Evolutionary conservation across 768 basidiomycete genomes (phyloP).

Genomic region (Ramaria sp.): DNA sequence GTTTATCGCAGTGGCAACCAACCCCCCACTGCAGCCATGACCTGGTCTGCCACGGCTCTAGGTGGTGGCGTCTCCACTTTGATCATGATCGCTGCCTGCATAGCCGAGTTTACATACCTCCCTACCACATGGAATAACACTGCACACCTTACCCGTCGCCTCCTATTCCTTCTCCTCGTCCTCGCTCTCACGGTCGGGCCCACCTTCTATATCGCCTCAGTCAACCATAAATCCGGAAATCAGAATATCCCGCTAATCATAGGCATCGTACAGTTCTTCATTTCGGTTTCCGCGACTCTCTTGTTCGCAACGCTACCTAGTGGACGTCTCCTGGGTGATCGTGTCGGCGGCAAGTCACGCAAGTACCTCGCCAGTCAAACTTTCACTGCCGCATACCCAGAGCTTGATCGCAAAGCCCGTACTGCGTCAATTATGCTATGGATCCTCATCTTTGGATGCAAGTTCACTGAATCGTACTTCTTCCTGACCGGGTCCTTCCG

Average conservation of each 20-base stretch:
- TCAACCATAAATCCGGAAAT: constrained; percentile 45
- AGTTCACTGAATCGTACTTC: constrained; percentile 95
- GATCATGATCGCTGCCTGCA: constrained; percentile 90
- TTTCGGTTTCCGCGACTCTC: constrained; percentile 75
- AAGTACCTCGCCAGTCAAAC: constrained; percentile 99
- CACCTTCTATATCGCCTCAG: constrained; percentile 84
- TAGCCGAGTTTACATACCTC: constrained; percentile 94
- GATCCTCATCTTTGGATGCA: constrained; percentile 92
- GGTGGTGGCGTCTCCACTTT: constrained; percentile 88
- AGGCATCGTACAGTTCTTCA: constrained; percentile 87
- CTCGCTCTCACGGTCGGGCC: constrained; percentile 90
- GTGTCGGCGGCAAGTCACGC: constrained; percentile 92
- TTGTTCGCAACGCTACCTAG: constrained; percentile 87
- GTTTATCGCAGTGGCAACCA: constrained; percentile 70
- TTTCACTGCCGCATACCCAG: constrained; percentile 95
- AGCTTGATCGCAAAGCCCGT: constrained; percentile 60
- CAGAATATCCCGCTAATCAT: constrained; percentile 79
- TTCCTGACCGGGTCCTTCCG: constrained; percentile 97
- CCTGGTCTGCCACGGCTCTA: constrained; percentile 91
- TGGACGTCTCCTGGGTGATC: constrained; percentile 97
- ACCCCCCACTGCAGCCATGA: constrained; percentile 76
- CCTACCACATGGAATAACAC: constrained; percentile 99
- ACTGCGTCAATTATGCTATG: constrained; percentile 80
- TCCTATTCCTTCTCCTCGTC: constrained; percentile 85
- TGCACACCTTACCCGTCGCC: constrained; percentile 87